A percentile compares a stretch with the other conserved stretches of the same genome.
These are phyloP conservation scores for grape (Vitis vinifera) DNA, from an alignment of 164 flowering plant species.

Conservation along the genomic window DNA sequence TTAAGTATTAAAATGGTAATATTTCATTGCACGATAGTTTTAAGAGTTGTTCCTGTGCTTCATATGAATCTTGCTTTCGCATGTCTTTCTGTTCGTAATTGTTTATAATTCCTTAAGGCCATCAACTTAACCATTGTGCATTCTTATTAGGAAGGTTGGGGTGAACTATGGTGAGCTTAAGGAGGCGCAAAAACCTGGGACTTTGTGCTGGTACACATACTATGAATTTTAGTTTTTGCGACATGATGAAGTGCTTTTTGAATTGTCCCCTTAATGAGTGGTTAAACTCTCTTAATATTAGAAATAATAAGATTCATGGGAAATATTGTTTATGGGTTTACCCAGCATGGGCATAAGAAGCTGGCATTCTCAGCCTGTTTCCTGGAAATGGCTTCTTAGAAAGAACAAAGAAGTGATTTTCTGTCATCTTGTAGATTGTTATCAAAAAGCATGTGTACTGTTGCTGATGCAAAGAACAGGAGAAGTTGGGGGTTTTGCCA, in stretches of 20 bases:
- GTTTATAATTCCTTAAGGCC: constrained; percentile 10
- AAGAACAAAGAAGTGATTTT: neutral
- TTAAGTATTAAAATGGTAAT: neutral
- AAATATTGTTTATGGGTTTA: neutral
- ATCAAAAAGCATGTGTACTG: too few relatives aligned
- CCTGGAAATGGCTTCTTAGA: neutral
- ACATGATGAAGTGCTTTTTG: neutral
- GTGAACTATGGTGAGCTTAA: constrained; percentile 78
- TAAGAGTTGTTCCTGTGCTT: neutral
- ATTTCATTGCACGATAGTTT: neutral
- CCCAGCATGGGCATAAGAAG: neutral
- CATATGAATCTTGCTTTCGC: neutral
- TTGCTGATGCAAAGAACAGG: too few relatives aligned
- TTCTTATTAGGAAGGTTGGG: constrained; percentile 12
- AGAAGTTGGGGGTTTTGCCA: too few relatives aligned
- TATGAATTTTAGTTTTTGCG: neutral
- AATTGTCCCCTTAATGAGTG: neutral
- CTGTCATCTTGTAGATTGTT: neutral
- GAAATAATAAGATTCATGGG: neutral
- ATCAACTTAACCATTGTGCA: constrained; percentile 13
- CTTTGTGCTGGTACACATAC: constrained; percentile 55
- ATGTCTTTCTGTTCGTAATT: neutral
- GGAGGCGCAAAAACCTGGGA: constrained; percentile 79
- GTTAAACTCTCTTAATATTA: too few relatives aligned
- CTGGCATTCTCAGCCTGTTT: neutral